Evolutionary conservation across 2,329 filamentous ascomycete species (phyloP).

Genomic region (Nemania abortiva): DNA sequence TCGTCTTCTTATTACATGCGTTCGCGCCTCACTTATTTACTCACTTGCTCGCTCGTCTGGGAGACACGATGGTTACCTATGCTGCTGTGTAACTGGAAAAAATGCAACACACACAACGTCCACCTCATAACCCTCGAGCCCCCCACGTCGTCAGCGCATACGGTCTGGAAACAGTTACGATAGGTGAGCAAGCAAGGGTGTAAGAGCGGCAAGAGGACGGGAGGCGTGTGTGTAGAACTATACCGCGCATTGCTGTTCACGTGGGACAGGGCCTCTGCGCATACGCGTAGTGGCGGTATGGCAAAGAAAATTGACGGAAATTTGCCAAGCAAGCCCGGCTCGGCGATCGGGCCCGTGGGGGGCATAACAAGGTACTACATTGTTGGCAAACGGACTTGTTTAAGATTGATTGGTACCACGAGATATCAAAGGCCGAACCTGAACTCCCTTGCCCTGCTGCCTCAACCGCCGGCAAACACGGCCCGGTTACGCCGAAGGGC

Average conservation of each 20-base stretch:
- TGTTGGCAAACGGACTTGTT: conserved; percentile 23
- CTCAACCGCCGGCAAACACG: not conserved
- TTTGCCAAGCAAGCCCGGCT: conserved; percentile 16
- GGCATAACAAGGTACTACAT: conserved; percentile 7
- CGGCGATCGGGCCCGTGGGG: conserved; percentile 18
- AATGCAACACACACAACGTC: not conserved
- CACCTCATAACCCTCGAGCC: not conserved
- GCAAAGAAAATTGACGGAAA: conserved; percentile 11
- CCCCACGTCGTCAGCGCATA: not conserved
- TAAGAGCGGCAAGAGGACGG: no score
- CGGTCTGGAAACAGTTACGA: not conserved
- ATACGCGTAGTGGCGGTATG: conserved; percentile 9
- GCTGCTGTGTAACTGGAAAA: conserved; percentile 10
- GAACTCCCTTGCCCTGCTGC: conserved; percentile 7
- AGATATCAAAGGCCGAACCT: conserved; percentile 22
- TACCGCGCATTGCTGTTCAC: conserved; percentile 16
- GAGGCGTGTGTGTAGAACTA: not conserved
- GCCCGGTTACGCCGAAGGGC: not conserved
- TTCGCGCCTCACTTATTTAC: conserved; percentile 9
- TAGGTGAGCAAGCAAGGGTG: not conserved
- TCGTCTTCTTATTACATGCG: not conserved
- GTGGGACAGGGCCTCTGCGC: conserved; percentile 29
- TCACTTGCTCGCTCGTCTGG: not conserved
- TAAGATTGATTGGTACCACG: conserved; percentile 32
- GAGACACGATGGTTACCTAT: not conserved